phyloP scores from a whole-genome alignment of 805 yeast genomes.

The Cyberlindnera mrakii region DNA sequence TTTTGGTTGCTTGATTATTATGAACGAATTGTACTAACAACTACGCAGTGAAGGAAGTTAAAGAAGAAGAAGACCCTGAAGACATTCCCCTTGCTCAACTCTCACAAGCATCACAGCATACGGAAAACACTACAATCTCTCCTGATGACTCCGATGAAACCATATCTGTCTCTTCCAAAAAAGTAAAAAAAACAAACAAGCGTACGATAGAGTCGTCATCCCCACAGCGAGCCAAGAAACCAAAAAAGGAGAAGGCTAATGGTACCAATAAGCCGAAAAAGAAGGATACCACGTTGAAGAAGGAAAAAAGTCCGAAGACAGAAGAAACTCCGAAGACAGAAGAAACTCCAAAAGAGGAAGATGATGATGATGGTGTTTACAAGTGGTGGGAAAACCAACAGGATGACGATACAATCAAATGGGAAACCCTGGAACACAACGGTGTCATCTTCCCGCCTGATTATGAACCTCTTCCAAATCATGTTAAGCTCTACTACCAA shows the following conservation, averaged over 20 bases:
- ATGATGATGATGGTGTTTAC: conserved; percentile 49
- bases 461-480: conserved; percentile 77
- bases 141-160: conserved; percentile 25
- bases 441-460: conserved; percentile 95
- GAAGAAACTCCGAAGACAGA: conserved; percentile 8
- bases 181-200: conserved; percentile 3
- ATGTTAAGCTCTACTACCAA: conserved; percentile 70
- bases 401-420: conserved; percentile 70
- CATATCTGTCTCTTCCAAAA: not conserved
- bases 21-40: not conserved
- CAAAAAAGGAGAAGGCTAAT: conserved; percentile 8
- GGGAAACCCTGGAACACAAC: conserved; percentile 81
- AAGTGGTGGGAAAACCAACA: conserved; percentile 81
- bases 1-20: not conserved
- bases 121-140: conserved; percentile 13
- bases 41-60: not conserved
- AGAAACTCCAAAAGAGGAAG: conserved; percentile 29
- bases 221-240: not conserved
- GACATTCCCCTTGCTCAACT: not conserved
- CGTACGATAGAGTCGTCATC: conserved; percentile 1
- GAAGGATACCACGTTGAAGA: conserved; percentile 20
- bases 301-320: conserved; percentile 8
- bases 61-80: conserved; percentile 7
- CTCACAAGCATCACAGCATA: conserved; percentile 8
- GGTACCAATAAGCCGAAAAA: conserved; percentile 8